Evolutionary conservation across 495 filamentous ascomycete species (phyloP).

Genomic region (Penicillium verhagenii): DNA sequence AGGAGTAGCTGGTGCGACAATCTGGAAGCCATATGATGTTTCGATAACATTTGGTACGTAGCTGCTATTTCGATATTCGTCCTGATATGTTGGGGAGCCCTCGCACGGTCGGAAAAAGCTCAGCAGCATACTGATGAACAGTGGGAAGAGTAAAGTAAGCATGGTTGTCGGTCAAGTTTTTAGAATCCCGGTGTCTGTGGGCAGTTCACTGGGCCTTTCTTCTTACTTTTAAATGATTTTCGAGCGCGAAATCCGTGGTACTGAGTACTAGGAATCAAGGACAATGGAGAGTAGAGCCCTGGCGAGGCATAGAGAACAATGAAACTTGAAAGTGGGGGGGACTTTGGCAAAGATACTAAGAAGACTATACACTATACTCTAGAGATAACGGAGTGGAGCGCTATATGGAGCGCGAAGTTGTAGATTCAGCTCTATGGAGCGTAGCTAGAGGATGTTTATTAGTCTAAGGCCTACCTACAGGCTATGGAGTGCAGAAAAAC

Average conservation of each 20-base stretch:
- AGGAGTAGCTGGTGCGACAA: slow-evolving; percentile 20
- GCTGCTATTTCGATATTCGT: slow-evolving; percentile 14
- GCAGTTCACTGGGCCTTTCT: not conserved
- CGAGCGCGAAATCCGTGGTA: not conserved
- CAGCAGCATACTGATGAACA: slow-evolving; percentile 1
- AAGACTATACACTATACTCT: no score
- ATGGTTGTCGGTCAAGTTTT: not conserved
- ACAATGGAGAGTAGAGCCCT: not conserved
- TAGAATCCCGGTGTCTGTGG: not conserved
- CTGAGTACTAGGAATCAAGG: not conserved
- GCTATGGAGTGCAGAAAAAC: no score
- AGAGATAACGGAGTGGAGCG: not conserved
- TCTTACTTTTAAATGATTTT: not conserved
- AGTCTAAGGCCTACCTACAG: not conserved
- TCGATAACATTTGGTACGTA: slow-evolving; percentile 12
- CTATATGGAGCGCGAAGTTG: no score
- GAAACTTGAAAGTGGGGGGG: no score
- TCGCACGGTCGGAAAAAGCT: slow-evolving; percentile 1
- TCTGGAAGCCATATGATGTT: slow-evolving; percentile 11
- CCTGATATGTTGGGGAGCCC: slow-evolving; percentile 2
- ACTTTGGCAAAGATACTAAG: not conserved
- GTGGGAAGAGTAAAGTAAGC: not conserved
- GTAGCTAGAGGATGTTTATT: not conserved
- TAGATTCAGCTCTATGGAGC: no score
- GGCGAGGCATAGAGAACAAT: no score